A percentile compares a stretch with the other conserved stretches of the same genome.
These are phyloP conservation scores for Akanthomyces muscarius DNA, from an alignment of 2,329 filamentous ascomycete genomes.

Conservation along the genomic window DNA sequence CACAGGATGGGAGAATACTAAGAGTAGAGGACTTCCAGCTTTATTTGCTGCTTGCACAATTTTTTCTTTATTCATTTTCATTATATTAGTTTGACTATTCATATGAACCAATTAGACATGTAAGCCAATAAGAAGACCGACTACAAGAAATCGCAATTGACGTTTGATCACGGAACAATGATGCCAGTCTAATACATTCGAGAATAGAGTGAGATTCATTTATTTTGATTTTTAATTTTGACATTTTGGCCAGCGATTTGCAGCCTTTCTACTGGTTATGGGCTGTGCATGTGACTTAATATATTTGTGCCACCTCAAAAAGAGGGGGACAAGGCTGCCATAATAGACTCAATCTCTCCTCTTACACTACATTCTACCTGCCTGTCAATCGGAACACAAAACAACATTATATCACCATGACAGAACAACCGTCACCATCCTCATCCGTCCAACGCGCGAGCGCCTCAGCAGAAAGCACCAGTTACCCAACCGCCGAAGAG, in stretches of 20 bases:
- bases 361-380: conserved; percentile 5
- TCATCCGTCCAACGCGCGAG: conserved; percentile 6
- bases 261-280: conserved; percentile 5
- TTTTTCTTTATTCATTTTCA: background rate
- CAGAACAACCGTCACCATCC: conserved; percentile 10
- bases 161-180: background rate
- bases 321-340: background rate
- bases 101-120: conserved; percentile 1
- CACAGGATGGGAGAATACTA: background rate
- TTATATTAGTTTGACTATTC: conserved; percentile 4
- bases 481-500: conserved; percentile 8
- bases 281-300: conserved; percentile 9
- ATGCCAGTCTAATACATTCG: conserved; percentile 5
- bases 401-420: conserved; percentile 9
- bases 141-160: conserved; percentile 9
- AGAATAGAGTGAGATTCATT: conserved; percentile 9
- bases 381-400: conserved; percentile 4
- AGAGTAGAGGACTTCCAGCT: background rate
- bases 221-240: conserved; percentile 4
- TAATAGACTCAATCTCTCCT: background rate
- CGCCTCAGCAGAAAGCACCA: conserved; percentile 6
- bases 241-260: conserved; percentile 2
- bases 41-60: background rate
- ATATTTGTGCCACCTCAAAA: conserved; percentile 7
- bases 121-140: conserved; percentile 1